Percentiles rank a stretch among this genome's conserved stretches.
These are phyloP conservation scores for Hypoxylon sp. DNA, from an alignment of 2,329 filamentous ascomycete genomes.

Conservation along the genomic window DNA sequence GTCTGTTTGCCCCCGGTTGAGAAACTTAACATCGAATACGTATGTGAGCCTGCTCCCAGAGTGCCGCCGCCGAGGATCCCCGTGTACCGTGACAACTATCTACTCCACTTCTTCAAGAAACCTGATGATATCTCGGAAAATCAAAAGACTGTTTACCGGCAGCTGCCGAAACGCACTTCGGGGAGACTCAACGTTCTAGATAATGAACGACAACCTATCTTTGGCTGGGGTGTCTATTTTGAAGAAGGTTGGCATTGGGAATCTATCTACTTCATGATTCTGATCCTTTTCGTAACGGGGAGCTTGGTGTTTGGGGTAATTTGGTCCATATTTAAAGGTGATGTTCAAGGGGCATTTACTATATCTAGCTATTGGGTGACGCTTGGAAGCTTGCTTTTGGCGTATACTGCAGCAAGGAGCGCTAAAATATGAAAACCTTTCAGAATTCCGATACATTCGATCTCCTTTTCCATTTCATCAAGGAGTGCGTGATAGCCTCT, in stretches of 20 bases:
- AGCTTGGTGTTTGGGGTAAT: background rate
- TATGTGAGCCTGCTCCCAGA: background rate
- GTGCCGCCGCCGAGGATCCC: background rate
- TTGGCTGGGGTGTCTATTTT: background rate
- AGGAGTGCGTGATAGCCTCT: too few species aligned
- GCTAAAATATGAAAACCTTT: too few species aligned
- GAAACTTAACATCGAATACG: background rate
- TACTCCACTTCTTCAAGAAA: background rate
- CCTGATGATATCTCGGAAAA: background rate
- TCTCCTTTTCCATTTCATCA: too few species aligned
- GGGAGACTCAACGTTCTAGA: background rate
- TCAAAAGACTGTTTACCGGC: background rate
- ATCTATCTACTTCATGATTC: background rate
- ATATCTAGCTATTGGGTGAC: background rate
- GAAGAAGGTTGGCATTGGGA: background rate
- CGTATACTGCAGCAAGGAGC: too few species aligned
- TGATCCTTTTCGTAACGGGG: background rate
- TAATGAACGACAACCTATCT: background rate
- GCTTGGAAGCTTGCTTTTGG: background rate
- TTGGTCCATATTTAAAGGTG: background rate
- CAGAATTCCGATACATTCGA: too few species aligned
- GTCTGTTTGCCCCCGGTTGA: background rate
- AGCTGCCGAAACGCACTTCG: background rate
- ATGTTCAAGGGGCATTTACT: background rate
- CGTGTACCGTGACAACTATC: background rate